These are phyloP conservation scores for Fraxinus nigra DNA, from an alignment of 305 asterid genomes.

Conservation along the genomic window DNA sequence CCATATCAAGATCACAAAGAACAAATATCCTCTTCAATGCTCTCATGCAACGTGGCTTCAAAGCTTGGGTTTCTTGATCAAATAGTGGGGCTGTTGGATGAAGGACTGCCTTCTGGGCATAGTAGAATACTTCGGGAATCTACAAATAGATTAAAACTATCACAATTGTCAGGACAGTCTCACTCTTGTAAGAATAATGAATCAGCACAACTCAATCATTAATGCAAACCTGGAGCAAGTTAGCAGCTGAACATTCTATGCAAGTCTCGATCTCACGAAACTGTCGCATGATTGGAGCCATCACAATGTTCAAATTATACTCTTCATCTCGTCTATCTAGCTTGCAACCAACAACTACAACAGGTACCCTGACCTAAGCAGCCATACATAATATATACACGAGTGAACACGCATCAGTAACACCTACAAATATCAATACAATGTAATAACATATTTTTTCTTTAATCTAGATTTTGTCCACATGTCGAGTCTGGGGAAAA, in stretches of 20 bases:
- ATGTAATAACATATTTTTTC: not conserved
- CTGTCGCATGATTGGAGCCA: conserved; percentile 91
- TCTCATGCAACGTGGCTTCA: conserved; percentile 84
- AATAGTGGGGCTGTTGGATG: conserved; percentile 95
- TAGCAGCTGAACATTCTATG: conserved; percentile 91
- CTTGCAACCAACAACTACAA: conserved; percentile 92
- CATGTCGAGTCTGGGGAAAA: not conserved
- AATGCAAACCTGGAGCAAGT: conserved; percentile 72
- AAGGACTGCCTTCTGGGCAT: conserved; percentile 92
- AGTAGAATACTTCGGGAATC: conserved; percentile 92
- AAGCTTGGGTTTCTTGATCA: conserved; percentile 82
- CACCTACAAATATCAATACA: conserved; percentile 13
- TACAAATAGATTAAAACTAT: conserved; percentile 32
- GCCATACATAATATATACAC: conserved; percentile 17
- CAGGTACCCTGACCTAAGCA: conserved; percentile 79
- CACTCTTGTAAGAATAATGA: conserved; percentile 6
- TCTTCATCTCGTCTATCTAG: conserved; percentile 80
- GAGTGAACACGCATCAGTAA: conserved; percentile 17
- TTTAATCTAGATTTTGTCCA: not conserved
- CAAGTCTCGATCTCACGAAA: conserved; percentile 95
- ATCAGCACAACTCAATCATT: conserved; percentile 15
- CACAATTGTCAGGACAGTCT: conserved; percentile 20
- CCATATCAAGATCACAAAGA: conserved; percentile 94
- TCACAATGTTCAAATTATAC: conserved; percentile 60
- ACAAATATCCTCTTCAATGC: conserved; percentile 83